Evolutionary conservation across 305 asterid genomes (phyloP).

Genomic region (Rubia tinctorum): DNA sequence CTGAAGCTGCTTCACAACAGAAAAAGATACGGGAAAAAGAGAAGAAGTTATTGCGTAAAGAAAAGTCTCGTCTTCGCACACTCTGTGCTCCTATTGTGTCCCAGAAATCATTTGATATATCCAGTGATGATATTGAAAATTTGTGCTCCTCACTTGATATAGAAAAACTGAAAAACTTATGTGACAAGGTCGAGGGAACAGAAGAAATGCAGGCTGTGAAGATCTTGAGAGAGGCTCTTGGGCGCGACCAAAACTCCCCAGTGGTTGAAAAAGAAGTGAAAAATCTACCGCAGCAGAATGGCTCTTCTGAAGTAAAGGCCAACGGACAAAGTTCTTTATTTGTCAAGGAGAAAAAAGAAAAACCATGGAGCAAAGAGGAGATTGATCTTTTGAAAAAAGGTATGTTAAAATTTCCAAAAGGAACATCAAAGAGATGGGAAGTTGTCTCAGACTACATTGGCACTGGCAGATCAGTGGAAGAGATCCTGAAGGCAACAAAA

Average conservation of each 20-base stretch:
- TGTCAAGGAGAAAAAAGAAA: conserved; percentile 55
- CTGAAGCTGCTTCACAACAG: conserved; percentile 81
- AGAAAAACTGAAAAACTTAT: conserved; percentile 62
- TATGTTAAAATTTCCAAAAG: conserved; percentile 80
- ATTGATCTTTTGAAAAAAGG: conserved; percentile 91
- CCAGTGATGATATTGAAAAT: conserved; percentile 64
- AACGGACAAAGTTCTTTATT: conserved; percentile 34
- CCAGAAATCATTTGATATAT: conserved; percentile 46
- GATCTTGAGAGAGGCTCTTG: conserved; percentile 45
- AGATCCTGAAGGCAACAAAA: conserved; percentile 93
- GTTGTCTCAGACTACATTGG: conserved; percentile 92
- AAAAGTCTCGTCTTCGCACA: conserved; percentile 71
- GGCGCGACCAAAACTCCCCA: conserved; percentile 33
- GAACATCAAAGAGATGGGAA: conserved; percentile 97
- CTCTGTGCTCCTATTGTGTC: conserved; percentile 54
- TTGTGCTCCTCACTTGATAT: conserved; percentile 69
- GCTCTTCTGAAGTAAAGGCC: conserved; percentile 35
- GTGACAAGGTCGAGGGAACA: conserved; percentile 60
- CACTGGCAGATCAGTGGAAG: conserved; percentile 84
- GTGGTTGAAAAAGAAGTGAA: conserved; percentile 41
- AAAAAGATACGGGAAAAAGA: conserved; percentile 80
- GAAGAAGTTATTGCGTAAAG: conserved; percentile 84
- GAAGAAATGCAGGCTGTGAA: conserved; percentile 57
- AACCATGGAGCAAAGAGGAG: conserved; percentile 88
- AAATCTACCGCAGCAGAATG: conserved; percentile 48